Conservation (phyloP, 257 asterid species). For the Nicotiana tabacum region DNA sequence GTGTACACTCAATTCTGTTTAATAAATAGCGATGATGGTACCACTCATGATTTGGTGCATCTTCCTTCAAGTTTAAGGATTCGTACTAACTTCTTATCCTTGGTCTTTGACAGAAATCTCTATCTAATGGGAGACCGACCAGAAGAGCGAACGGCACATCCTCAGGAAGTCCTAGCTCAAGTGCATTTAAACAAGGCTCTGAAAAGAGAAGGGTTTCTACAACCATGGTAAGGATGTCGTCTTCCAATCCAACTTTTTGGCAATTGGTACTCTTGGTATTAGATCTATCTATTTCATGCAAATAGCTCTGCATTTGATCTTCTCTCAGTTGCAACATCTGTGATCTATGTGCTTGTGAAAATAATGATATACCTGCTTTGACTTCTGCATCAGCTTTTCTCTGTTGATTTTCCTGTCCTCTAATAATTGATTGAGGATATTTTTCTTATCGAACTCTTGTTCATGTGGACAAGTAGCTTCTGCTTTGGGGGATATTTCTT, state of each 20-base stretch:
- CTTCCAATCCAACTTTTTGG: background rate
- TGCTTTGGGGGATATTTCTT: background rate
- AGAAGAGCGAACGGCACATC: slow-evolving; percentile 53
- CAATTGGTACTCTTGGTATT: background rate
- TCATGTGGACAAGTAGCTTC: background rate
- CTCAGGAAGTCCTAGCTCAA: slow-evolving; percentile 43
- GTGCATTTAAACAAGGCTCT: slow-evolving; percentile 59
- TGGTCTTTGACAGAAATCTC: slow-evolving; percentile 46
- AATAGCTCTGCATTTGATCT: background rate
- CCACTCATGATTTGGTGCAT: background rate
- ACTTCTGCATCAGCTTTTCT: background rate
- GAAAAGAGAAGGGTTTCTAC: slow-evolving; percentile 49
- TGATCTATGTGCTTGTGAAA: slow-evolving; percentile 1
- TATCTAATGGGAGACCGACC: slow-evolving; percentile 52
- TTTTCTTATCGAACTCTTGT: background rate
- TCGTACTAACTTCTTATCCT: background rate
- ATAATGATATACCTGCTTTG: background rate
- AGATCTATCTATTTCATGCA: background rate
- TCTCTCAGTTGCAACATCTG: background rate
- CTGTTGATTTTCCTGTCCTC: background rate
- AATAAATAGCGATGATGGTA: background rate
- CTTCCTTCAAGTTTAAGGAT: background rate
- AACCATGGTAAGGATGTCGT: slow-evolving; percentile 47
- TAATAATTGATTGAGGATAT: slow-evolving; percentile 1
- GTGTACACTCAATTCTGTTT: background rate